phyloP scores from a whole-genome alignment of 192 early-diverging fungal genomes.

The Paraglomus occultum region DNA sequence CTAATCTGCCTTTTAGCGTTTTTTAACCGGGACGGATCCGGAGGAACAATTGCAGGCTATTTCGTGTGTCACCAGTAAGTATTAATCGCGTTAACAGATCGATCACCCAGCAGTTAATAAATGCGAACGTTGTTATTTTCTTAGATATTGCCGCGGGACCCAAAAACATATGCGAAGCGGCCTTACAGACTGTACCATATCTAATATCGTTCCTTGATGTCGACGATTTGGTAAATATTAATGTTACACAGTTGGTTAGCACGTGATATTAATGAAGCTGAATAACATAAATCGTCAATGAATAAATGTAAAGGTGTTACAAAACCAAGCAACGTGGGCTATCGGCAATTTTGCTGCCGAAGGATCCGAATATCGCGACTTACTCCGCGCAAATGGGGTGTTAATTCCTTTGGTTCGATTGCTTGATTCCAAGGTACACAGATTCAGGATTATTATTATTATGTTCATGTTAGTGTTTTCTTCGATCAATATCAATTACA shows the following conservation, averaged over 20 bases:
- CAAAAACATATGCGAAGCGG: slow-evolving; percentile 42
- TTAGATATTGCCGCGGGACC: slow-evolving; percentile 46
- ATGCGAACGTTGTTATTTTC: not conserved
- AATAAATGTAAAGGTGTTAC: slow-evolving; percentile 51
- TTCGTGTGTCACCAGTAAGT: slow-evolving; percentile 64
- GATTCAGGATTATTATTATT: not conserved
- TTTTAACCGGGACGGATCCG: slow-evolving; percentile 44
- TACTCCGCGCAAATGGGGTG: slow-evolving; percentile 72
- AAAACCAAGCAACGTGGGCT: slow-evolving; percentile 89
- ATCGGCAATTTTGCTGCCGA: slow-evolving; percentile 95
- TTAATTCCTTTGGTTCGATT: slow-evolving; percentile 71
- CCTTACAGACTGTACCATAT: slow-evolving; percentile 46
- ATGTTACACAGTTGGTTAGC: not conserved
- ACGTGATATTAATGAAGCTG: not conserved
- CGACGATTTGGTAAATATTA: slow-evolving; percentile 37
- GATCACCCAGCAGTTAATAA: not conserved
- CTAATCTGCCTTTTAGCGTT: slow-evolving; percentile 29
- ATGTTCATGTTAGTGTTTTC: not conserved
- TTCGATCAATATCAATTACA: not conserved
- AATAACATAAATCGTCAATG: slow-evolving; percentile 23
- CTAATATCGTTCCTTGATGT: slow-evolving; percentile 48
- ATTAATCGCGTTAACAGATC: not conserved
- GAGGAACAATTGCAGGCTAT: slow-evolving; percentile 55
- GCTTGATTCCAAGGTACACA: slow-evolving; percentile 54
- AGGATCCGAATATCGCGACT: slow-evolving; percentile 66